Base-by-base conservation (phyloP, 108 stramenopile species). In the Bacterosira constricta region DNA sequence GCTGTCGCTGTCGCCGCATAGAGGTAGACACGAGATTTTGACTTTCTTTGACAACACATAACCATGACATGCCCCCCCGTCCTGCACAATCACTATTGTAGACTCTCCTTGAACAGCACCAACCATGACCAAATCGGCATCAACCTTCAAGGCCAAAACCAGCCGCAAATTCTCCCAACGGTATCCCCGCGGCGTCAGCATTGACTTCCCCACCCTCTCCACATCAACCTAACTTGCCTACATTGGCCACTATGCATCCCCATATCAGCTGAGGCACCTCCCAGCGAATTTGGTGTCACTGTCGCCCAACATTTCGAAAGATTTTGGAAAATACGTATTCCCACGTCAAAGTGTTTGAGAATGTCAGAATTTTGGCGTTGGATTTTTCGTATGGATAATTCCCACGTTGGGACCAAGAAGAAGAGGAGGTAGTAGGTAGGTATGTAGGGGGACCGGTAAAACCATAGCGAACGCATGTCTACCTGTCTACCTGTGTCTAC, bases 281-380 rank as follows among this genome's bases (percentile, higher is more conserved):
- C 86, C 0, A 84, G 86, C 29, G 96, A 96, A 77, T 65, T 96
- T 53, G 90, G 90, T 27, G 89, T 90, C 31, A 86, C 89, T 3
- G 91, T 94, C 11, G 96, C 96, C 1, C 86, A 88, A n/a, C 93
- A 96, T 69, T 96, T 96, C 83, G 91, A 94, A 52, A 61, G n/a
- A n/a, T n/a, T n/a, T n/a, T n/a, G n/a, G n/a, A n/a, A n/a, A n/a
- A n/a, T n/a, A n/a, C n/a, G n/a, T n/a, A 59, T 15, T 76, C 90
- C 71, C 90, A 94, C 55, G 81, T 91, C 2, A 87, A 93, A 49
- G 96, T 94, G 69, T n/a, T n/a, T n/a, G 96, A 96, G 68, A 78
- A 83, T 29, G 89, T 87, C 66, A 85, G n/a, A n/a, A n/a, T n/a
- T n/a, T n/a, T n/a, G n/a, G 93, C 57, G 88, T 87, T 13, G 91